Evolutionary conservation across 1,284 basidiomycete species (phyloP), one percentile per base, ranked within the genome.

Genomic region (Fomitopsis pinicola): DNA sequence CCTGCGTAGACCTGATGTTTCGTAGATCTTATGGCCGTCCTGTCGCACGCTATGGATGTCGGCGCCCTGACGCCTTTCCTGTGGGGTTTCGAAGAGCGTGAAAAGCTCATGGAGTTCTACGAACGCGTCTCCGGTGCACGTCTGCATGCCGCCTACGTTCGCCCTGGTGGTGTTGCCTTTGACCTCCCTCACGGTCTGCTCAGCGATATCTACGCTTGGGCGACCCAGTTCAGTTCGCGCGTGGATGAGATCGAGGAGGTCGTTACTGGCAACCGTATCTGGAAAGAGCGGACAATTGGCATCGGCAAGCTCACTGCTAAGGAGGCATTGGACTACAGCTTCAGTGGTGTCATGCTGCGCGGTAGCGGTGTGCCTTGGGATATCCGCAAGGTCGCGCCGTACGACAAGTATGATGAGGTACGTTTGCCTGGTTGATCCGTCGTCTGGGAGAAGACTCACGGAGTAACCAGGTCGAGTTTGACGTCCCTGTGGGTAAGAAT

Each of bases 51-150:
- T 58, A 95, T 95, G 93, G 95, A 97, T 72, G 97, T 99, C 64
- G 97, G 97, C 74, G 97, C 95, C 64, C 84, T 99, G 7, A 99
- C 97, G 1, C 97, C 97, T 54, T 99, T 98, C 89, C 82, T 99
- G 44, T 99, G 95, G 96, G 97, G 96, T 71, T 98, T 99, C 82
- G 97, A 99, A 78, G 97, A 99, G 79, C 95, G 97, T 67, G 97
- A 99, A 80, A 98, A 99, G 82, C 88, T 99, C 67, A 98, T 98
- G 97, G 97, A 99, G 77, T 99, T 99, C 79, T 98, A 99, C 78
- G 97, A 99, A 78, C 94, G 97, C 62, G 96, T 99, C 40, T 98
- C 96, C 9, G 97, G 97, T 68, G 97, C 97, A 2, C 95, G 97
- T 63, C 83, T 99, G 71, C 97, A 99, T 74, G 89, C 95, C 6